Evolutionary conservation across 495 filamentous ascomycete genomes (phyloP), one percentile per base, ranked within the genome.

Genomic region (Tuber indicum): DNA sequence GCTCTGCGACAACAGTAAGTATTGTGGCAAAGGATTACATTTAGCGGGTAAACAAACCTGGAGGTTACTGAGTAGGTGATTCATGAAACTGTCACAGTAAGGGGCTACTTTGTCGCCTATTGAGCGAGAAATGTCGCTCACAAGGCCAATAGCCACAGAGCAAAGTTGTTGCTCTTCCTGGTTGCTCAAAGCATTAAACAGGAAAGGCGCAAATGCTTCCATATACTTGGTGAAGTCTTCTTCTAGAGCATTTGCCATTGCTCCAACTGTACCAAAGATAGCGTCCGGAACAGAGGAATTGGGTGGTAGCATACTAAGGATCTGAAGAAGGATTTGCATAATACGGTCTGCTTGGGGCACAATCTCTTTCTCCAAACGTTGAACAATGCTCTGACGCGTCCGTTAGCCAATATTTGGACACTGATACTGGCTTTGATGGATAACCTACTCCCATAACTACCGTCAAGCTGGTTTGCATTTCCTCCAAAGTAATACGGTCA

Each of bases 21-120:
- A 81, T 78, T 49, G 70, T 41, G 19, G 36, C 72, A 49, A 44
- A 74, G 73, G 45, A 43, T 72, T 69, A 9, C 44, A 75, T 44
- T 42, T 39, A 66, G 71, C 39, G 66, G 42, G 75, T 73, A 76
- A 73, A 88, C 91, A 85, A 85, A 96, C 93, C 84, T 92, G 89
- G 17, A 99, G 88, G 83, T 95, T 97, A 85, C 91, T 92, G 77
- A 98, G 89, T 52, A 99, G 88, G 82, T 93, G 91, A 86, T 98
- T 99, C 96, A 99, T 99, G 84, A 98, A 98, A 76, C 89, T 87
- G 82, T 99, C 96, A 86, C 96, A 99, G 86, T 90, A 98, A 72
- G 95, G 96, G 85, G 94, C 92, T 80, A 94, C 91, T 83, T 91
- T 90, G 83, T 93, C 92, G 82, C 94, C 94, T 85, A 98, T 87